A percentile compares a stretch with the other conserved stretches of the same genome.
Conservation (phyloP, 345 rosid species). For the Linum lewisii region DNA sequence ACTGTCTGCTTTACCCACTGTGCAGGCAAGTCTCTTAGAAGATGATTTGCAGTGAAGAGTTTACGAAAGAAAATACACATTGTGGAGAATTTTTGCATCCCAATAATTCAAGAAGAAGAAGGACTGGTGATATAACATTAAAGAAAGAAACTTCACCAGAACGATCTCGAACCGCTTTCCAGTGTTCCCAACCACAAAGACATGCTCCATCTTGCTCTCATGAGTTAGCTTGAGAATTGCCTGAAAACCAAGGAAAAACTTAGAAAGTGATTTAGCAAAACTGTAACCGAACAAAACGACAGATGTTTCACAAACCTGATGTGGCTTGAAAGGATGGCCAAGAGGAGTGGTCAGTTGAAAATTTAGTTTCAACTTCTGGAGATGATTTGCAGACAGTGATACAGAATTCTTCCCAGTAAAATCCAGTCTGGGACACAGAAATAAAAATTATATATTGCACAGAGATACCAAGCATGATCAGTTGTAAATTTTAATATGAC, state of each 20-base stretch:
- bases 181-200: conserved; percentile 63
- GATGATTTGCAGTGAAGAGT: neutral
- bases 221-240: conserved; percentile 86
- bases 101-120: too few relatives aligned
- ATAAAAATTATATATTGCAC: neutral
- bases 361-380: conserved; percentile 74
- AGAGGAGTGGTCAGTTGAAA: conserved; percentile 60
- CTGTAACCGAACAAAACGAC: neutral
- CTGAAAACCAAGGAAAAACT: conserved; percentile 39
- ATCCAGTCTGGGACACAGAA: conserved; percentile 45
- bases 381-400: conserved; percentile 88
- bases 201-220: conserved; percentile 74
- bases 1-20: neutral
- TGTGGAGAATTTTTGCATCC: too few relatives aligned
- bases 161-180: conserved; percentile 66
- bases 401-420: conserved; percentile 46
- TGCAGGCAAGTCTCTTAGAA: neutral
- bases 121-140: neutral
- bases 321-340: conserved; percentile 72
- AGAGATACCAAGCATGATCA: neutral
- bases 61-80: neutral
- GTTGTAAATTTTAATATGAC: neutral
- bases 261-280: conserved; percentile 13
- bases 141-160: conserved; percentile 52
- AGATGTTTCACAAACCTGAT: conserved; percentile 53